Percentiles rank a stretch among this genome's conserved stretches.
phyloP scores from a whole-genome alignment of 2,329 filamentous ascomycete species.

The Boeremia exigua region DNA sequence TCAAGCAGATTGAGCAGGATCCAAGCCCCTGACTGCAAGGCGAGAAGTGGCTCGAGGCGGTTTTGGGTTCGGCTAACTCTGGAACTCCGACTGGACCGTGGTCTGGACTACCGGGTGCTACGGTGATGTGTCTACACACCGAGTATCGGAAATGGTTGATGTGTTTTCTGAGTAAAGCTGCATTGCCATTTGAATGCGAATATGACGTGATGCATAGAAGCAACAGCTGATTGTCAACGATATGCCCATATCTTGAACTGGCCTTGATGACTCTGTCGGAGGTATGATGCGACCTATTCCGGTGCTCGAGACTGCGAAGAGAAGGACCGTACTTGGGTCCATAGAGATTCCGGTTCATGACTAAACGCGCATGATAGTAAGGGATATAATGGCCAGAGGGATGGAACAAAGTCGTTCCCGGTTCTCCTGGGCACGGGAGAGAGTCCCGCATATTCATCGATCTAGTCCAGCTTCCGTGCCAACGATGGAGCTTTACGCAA shows the following conservation, averaged over 20 bases:
- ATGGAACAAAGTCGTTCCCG: background rate
- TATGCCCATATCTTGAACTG: constrained; percentile 18
- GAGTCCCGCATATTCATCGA: background rate
- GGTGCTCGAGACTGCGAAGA: constrained; percentile 14
- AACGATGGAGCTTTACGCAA: constrained; percentile 29
- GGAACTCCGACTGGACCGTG: constrained; percentile 14
- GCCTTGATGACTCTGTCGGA: constrained; percentile 1
- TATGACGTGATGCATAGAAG: constrained; percentile 18
- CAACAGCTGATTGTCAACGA: constrained; percentile 26
- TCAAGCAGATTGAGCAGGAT: constrained; percentile 26
- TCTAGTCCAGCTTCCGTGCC: constrained; percentile 21
- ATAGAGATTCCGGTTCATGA: constrained; percentile 31
- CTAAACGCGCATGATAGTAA: constrained; percentile 25
- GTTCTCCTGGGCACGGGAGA: constrained; percentile 2
- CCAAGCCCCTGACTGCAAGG: constrained; percentile 19
- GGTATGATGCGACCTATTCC: too few species aligned
- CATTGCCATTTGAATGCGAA: constrained; percentile 17
- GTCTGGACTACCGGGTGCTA: background rate
- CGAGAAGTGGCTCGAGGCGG: constrained; percentile 9
- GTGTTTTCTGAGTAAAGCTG: constrained; percentile 13
- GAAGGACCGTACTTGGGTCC: constrained; percentile 22
- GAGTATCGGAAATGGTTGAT: constrained; percentile 1
- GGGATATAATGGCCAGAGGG: constrained; percentile 1
- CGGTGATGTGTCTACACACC: background rate
- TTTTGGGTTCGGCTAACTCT: constrained; percentile 19